A percentile compares a stretch with the other conserved stretches of the same genome.
These are phyloP conservation scores for Metschnikowia sp. DNA, from an alignment of 805 yeast species.

Conservation along the genomic window DNA sequence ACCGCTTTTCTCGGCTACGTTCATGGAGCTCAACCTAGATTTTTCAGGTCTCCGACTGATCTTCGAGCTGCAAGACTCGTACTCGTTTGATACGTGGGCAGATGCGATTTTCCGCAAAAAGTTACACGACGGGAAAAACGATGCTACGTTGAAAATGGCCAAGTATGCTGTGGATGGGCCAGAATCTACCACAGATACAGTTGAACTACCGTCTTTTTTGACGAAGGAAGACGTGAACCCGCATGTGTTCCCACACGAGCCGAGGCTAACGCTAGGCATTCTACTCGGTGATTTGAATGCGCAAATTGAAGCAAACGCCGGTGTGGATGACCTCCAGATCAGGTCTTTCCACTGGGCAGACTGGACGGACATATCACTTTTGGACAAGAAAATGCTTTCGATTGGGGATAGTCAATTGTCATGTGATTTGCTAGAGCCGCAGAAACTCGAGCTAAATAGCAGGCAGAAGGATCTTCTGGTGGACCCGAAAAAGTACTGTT, in stretches of 20 bases:
- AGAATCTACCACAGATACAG: neutral
- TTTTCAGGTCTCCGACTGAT: constrained; percentile 1
- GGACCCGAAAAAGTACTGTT: neutral
- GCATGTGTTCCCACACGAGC: constrained; percentile 15
- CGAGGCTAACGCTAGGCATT: constrained; percentile 21
- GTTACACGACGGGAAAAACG: neutral
- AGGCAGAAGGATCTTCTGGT: neutral
- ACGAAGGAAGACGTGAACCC: constrained; percentile 7
- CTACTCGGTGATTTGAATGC: constrained; percentile 14
- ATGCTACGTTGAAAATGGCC: constrained; percentile 1
- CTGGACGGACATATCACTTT: constrained; percentile 15
- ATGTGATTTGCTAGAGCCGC: constrained; percentile 6
- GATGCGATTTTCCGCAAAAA: constrained; percentile 5
- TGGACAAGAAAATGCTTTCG: constrained; percentile 7
- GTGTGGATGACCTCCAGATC: neutral
- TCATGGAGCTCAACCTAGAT: neutral
- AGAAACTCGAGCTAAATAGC: neutral
- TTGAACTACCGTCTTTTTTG: constrained; percentile 7
- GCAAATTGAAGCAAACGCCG: constrained; percentile 8
- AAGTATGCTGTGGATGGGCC: constrained; percentile 1
- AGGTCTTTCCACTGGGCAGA: constrained; percentile 20
- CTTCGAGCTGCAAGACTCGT: constrained; percentile 1
- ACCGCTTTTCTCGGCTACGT: neutral
- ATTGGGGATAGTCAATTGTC: neutral
- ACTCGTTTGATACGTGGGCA: constrained; percentile 12